Evolutionary conservation across 305 asterid species (phyloP).

Genomic region (Fraxinus dipetala): DNA sequence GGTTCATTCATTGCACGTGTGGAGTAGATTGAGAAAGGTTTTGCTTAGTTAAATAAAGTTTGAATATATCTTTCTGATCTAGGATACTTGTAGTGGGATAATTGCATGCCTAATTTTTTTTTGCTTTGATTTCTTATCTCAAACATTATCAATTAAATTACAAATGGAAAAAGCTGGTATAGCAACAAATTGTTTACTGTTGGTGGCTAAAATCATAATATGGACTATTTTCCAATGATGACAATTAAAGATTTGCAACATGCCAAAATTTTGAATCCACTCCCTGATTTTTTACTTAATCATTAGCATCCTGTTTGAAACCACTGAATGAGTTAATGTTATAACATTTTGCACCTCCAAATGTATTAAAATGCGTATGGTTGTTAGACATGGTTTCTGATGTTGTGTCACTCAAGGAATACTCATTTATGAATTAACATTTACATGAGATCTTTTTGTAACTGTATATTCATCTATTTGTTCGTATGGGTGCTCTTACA

Average conservation of each 20-base stretch:
- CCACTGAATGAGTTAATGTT: not conserved
- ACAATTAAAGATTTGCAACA: not conserved
- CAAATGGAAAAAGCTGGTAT: not conserved
- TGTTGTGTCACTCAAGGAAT: not conserved
- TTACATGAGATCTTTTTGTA: not conserved
- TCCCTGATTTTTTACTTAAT: not conserved
- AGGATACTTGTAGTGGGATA: not conserved
- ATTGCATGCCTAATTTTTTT: not conserved
- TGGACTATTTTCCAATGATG: not conserved
- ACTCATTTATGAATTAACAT: conserved; percentile 1
- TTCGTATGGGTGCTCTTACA: conserved; percentile 15
- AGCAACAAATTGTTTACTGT: too few relatives aligned
- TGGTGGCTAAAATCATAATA: not conserved
- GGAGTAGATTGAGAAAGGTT: not conserved
- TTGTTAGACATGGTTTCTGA: not conserved
- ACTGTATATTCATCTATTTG: conserved; percentile 1
- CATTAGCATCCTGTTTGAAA: not conserved
- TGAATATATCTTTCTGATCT: not conserved
- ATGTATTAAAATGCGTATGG: not conserved
- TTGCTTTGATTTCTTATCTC: not conserved
- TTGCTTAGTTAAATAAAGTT: not conserved
- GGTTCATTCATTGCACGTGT: not conserved
- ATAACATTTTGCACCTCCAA: not conserved
- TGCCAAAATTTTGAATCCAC: not conserved
- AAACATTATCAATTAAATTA: not conserved